Conservation (phyloP, 306 rosid genomes). For the Lathyrus sativus region DNA sequence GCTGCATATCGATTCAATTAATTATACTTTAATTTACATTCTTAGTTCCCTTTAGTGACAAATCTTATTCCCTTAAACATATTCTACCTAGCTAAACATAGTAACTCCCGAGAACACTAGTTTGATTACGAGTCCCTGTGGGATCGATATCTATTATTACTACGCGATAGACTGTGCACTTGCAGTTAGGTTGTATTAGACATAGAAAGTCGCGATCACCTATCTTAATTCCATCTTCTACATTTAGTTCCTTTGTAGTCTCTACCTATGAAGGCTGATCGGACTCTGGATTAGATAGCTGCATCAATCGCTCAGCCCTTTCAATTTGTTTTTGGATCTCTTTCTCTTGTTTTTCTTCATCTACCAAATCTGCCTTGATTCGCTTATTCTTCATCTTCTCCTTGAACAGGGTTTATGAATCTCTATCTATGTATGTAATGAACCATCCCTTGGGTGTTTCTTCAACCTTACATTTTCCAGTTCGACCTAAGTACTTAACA, state of each 20-base stretch:
- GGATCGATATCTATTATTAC: too few relatives aligned
- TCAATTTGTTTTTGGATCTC: conserved; percentile 84
- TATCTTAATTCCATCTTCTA: conserved; percentile 70
- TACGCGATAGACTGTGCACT: too few relatives aligned
- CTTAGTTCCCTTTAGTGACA: too few relatives aligned
- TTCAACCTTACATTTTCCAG: conserved; percentile 84
- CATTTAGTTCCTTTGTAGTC: conserved; percentile 50
- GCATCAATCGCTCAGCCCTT: conserved; percentile 57
- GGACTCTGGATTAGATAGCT: conserved; percentile 42
- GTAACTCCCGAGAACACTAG: too few relatives aligned
- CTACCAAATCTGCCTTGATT: conserved; percentile 63
- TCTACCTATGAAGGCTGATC: conserved; percentile 47
- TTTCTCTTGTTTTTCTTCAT: conserved; percentile 89
- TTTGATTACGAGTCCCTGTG: too few relatives aligned
- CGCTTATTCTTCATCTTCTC: conserved; percentile 78
- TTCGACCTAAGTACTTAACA: conserved; percentile 79
- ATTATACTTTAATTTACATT: too few relatives aligned
- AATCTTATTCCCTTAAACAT: too few relatives aligned
- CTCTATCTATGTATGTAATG: conserved; percentile 79
- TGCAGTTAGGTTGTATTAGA: too few relatives aligned
- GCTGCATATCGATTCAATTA: too few relatives aligned
- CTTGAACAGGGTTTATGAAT: conserved; percentile 78
- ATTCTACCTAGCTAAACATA: too few relatives aligned
- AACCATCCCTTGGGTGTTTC: conserved; percentile 97
- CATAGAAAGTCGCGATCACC: too few relatives aligned